A percentile compares a stretch with the other conserved stretches of the same genome.
Conservation (phyloP, 768 basidiomycete genomes). For the Lactarius indigo region DNA sequence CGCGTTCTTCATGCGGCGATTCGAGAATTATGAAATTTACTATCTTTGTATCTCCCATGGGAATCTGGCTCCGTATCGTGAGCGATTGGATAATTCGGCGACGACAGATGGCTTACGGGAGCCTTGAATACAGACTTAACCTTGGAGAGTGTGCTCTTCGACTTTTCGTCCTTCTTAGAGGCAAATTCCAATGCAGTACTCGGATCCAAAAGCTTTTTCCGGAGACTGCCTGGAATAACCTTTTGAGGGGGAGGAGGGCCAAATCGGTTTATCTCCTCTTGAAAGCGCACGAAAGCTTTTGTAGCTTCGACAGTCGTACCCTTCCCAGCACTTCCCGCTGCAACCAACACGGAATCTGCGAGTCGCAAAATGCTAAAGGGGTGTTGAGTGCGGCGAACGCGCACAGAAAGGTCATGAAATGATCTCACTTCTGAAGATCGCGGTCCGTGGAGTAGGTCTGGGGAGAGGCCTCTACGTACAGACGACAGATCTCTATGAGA, state of each 20-base stretch:
- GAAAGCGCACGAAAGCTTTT: neutral
- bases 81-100: neutral
- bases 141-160: too few species aligned
- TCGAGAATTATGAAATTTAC: neutral
- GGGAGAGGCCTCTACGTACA: neutral
- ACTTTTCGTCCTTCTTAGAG: neutral
- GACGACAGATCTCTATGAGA: neutral
- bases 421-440: neutral
- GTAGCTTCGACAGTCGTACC: neutral
- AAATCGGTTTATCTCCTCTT: neutral
- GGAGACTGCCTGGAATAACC: neutral
- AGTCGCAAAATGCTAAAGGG: neutral
- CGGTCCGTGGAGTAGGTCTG: neutral
- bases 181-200: neutral
- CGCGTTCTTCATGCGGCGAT: neutral
- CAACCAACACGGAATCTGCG: neutral
- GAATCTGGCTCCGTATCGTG: neutral
- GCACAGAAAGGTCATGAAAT: neutral
- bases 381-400: neutral
- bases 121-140: neutral
- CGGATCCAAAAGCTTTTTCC: neutral
- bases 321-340: neutral
- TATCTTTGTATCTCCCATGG: neutral
- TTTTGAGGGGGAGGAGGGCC: too few species aligned
- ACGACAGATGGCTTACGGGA: neutral